Conservation (phyloP, 192 early-diverging fungal genomes). For the Linnemannia exigua region DNA sequence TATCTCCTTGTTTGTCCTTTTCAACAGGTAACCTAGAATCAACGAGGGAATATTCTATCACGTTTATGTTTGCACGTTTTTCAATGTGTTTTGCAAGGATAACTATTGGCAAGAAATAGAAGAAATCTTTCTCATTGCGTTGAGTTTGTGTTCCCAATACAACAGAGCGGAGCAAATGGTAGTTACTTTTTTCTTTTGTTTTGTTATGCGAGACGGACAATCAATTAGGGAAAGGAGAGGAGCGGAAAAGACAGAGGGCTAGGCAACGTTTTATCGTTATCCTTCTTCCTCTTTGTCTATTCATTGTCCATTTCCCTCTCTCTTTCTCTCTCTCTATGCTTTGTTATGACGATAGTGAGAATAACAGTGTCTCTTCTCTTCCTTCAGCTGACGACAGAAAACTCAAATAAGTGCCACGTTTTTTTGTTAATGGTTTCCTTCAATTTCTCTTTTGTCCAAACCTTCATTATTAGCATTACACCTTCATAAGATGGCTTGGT, state of each 20-base stretch:
- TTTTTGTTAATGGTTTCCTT: neutral
- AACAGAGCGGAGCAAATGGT: neutral
- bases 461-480: neutral
- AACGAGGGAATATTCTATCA: too few relatives aligned
- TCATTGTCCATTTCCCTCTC: neutral
- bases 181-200: neutral
- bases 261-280: neutral
- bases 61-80: too few relatives aligned
- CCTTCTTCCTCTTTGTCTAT: neutral
- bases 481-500: too few relatives aligned
- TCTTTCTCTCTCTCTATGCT: neutral
- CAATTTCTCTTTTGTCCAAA: neutral
- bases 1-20: too few relatives aligned
- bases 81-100: too few relatives aligned
- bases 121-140: too few relatives aligned
- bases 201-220: neutral
- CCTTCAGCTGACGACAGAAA: neutral
- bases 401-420: neutral
- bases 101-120: too few relatives aligned
- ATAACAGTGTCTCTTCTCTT: too few relatives aligned
- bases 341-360: neutral
- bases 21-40: too few relatives aligned
- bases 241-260: neutral
- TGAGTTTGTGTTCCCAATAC: neutral
- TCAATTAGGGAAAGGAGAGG: neutral